Evolutionary conservation across 2,329 filamentous ascomycete species (phyloP).

Genomic region (Aureobasidium pullulans): DNA sequence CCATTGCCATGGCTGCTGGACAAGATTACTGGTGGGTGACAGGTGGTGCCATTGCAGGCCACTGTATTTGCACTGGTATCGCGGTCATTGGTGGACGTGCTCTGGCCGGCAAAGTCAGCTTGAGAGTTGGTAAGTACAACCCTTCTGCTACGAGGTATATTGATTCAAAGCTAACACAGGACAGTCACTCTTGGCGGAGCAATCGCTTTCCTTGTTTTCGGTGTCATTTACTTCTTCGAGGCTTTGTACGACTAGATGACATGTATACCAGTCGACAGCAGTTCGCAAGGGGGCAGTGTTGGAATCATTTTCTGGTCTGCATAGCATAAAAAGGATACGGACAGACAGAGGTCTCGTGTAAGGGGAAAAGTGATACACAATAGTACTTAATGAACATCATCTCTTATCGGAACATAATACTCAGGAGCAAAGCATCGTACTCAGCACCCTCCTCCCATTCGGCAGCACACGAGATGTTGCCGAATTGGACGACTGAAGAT

Average conservation of each 20-base stretch:
- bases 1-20: slow-evolving; percentile 96
- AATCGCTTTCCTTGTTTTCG: slow-evolving; percentile 82
- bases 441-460: neutral
- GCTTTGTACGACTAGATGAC: slow-evolving; percentile 17
- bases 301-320: slow-evolving; percentile 7
- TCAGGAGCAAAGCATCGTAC: neutral
- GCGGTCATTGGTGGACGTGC: slow-evolving; percentile 89
- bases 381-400: slow-evolving; percentile 8
- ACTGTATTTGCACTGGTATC: slow-evolving; percentile 81
- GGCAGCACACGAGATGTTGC: neutral
- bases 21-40: slow-evolving; percentile 99
- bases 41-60: slow-evolving; percentile 75
- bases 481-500: neutral
- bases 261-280: neutral
- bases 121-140: slow-evolving; percentile 77
- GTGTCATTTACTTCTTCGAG: slow-evolving; percentile 83
- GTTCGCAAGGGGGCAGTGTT: neutral
- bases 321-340: slow-evolving; percentile 9
- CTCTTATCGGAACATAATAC: neutral
- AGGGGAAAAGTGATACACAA: slow-evolving; percentile 1
- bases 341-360: neutral
- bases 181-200: slow-evolving; percentile 89
- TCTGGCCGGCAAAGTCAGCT: slow-evolving; percentile 86
- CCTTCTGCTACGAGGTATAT: neutral
- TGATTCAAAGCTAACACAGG: slow-evolving; percentile 23